Evolutionary conservation across 2,329 filamentous ascomycete genomes (phyloP).

Genomic region (Neofusicoccum ribis): DNA sequence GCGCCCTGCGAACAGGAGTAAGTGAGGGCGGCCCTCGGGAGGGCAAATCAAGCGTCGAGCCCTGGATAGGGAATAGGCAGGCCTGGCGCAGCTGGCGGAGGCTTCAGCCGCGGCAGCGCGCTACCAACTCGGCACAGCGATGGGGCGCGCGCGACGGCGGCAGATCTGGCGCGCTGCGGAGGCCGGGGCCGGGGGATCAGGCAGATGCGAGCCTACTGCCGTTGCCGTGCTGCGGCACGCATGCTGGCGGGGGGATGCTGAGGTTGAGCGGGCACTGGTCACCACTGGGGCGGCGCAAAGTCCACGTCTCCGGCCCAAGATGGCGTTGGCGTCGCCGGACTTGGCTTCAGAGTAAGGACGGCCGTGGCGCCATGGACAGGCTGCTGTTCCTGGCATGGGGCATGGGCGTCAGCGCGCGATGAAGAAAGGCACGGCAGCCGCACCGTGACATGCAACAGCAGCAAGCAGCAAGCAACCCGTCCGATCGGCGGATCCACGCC

Average conservation of each 20-base stretch:
- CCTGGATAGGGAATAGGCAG: conserved; percentile 8
- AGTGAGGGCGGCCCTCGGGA: conserved; percentile 18
- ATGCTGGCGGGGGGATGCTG: conserved; percentile 7
- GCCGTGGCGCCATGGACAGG: conserved; percentile 4
- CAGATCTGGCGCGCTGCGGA: not conserved
- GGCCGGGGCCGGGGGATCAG: not conserved
- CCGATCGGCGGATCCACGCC: conserved; percentile 7
- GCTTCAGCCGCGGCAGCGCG: not conserved
- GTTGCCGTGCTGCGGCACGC: not conserved
- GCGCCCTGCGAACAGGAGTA: conserved; percentile 15
- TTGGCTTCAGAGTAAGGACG: conserved; percentile 14
- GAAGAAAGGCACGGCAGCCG: conserved; percentile 19
- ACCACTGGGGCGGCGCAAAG: not conserved
- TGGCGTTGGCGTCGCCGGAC: not conserved
- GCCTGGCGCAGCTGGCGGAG: not conserved
- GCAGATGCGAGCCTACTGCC: not conserved
- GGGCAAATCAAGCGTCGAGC: conserved; percentile 5
- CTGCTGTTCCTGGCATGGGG: conserved; percentile 18
- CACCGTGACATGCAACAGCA: not conserved
- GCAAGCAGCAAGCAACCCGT: not conserved
- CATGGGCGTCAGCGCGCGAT: not conserved
- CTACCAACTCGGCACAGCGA: not conserved
- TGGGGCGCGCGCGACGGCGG: not conserved
- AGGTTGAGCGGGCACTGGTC: not conserved
- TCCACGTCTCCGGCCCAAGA: not conserved